A percentile compares a stretch with the other conserved stretches of the same genome.
Evolutionary conservation across 140 eudicot genomes (phyloP).

Genomic region (Anethum foeniculum): DNA sequence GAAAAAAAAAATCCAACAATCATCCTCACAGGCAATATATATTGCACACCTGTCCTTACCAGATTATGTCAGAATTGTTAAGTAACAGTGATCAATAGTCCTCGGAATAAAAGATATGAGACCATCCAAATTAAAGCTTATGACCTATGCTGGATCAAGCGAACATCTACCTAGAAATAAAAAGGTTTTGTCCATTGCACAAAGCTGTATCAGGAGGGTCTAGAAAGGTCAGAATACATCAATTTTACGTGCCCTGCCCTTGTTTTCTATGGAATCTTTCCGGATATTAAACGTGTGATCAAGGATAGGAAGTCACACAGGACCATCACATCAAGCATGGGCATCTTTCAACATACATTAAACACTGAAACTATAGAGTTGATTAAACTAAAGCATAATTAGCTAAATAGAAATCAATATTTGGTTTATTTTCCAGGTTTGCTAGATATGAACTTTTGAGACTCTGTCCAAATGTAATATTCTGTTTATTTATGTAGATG

Average conservation of each 20-base stretch:
- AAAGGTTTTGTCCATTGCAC: not conserved
- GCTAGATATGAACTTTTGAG: not conserved
- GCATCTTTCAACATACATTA: not conserved
- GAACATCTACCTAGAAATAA: not conserved
- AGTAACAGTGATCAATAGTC: not conserved
- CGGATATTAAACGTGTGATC: not conserved
- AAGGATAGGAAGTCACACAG: not conserved
- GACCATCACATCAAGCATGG: not conserved
- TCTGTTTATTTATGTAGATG: not conserved
- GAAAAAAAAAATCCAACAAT: not conserved
- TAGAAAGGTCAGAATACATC: not conserved
- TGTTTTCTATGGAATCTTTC: not conserved
- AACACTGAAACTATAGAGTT: not conserved
- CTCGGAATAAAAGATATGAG: not conserved
- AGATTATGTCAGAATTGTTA: not conserved
- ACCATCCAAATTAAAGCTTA: not conserved
- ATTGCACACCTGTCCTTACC: not conserved
- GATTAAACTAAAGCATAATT: not conserved
- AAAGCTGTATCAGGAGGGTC: not conserved
- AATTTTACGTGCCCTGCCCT: not conserved
- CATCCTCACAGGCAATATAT: not conserved
- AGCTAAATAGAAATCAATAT: not conserved
- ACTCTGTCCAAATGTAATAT: not conserved
- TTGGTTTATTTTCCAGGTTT: not conserved
- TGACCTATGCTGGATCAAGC: not conserved